Base-by-base conservation (phyloP, 2,329 filamentous ascomycete genomes). In the Leptographium procerum region DNA sequence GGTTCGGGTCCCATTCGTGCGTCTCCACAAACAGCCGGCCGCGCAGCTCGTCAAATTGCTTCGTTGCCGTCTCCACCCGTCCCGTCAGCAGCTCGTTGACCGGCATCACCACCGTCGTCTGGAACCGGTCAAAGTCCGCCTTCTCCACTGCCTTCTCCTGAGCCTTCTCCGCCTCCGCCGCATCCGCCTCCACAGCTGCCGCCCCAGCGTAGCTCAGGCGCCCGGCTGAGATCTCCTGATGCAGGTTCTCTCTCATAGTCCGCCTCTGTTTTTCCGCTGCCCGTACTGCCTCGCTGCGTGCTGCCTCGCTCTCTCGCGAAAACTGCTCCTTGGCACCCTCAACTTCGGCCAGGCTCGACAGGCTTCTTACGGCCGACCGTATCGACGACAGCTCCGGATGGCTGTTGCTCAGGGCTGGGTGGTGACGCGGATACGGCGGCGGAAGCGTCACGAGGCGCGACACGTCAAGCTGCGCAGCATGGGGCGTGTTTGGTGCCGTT, bases 391-490 rank as follows among this genome's bases (percentile, higher is more conserved):
- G 79, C 63, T 95, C 87, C 0, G 94, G 94, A 67, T 99, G 94
- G 65, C 84, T 95, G 67, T 97, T 99, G 70, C 95, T 96, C 19
- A 97, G 89, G 0, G 94, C 94, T 10, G 94, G 94, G 66, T 97
- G 88, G 67, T 97, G 92, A 9, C 92, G 86, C 1, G 94, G 94
- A 69, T 95, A 97, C 2, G 94, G 89, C 1, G 94, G 94, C 10
- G 94, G 94, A 33, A 99, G 77, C 0, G 94, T 96, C 5, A 99
- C 88, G 1, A 99, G 82, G 31, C 94, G 82, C 4, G 94, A 97
- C 29, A 97, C 87, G 67, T 99, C 92, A 4, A 97, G 74, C 59
- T 83, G 83, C 65, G 78, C 72, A 36, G 73, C 76, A 61, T 67
- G 75, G 31, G 76, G 75, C 1, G 73, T 77, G 48, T 72, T 75